Evolutionary conservation across 2,329 filamentous ascomycete species (phyloP).

Genomic region (Fusarium oligoseptatum): DNA sequence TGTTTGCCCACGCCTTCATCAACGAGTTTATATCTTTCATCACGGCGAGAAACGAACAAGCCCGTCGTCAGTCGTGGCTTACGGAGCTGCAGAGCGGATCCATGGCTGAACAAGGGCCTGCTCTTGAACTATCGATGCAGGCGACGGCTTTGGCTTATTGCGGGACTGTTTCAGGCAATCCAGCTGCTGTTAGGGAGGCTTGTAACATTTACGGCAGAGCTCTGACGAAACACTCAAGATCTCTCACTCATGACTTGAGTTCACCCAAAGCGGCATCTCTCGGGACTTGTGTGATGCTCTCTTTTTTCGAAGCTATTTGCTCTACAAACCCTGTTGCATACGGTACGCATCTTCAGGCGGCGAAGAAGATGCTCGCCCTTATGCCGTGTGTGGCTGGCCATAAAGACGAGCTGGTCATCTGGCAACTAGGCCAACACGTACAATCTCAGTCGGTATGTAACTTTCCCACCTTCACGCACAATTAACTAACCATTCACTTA

Average conservation of each 20-base stretch:
- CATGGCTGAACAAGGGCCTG: background rate
- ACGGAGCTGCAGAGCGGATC: background rate
- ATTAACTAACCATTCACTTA: background rate
- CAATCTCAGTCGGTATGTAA: background rate
- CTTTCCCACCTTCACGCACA: accelerated
- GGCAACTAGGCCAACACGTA: background rate
- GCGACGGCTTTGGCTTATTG: background rate
- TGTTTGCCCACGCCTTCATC: background rate
- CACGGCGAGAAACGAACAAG: background rate
- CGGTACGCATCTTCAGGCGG: background rate
- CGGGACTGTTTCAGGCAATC: background rate
- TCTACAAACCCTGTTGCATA: background rate
- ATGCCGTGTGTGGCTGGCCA: background rate
- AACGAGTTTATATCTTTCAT: conserved; percentile 3
- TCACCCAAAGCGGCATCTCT: background rate
- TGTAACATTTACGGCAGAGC: background rate
- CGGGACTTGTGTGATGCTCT: background rate
- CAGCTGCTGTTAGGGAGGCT: background rate
- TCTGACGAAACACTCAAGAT: background rate
- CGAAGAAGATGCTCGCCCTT: background rate
- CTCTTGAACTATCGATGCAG: background rate
- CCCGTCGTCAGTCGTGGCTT: background rate
- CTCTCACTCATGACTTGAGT: background rate
- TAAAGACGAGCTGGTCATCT: background rate
- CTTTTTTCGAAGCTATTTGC: background rate